Percentiles rank a stretch among this genome's conserved stretches.
Conservation (phyloP, 2,329 filamentous ascomycete species). For the Leptodontidium sp. region DNA sequence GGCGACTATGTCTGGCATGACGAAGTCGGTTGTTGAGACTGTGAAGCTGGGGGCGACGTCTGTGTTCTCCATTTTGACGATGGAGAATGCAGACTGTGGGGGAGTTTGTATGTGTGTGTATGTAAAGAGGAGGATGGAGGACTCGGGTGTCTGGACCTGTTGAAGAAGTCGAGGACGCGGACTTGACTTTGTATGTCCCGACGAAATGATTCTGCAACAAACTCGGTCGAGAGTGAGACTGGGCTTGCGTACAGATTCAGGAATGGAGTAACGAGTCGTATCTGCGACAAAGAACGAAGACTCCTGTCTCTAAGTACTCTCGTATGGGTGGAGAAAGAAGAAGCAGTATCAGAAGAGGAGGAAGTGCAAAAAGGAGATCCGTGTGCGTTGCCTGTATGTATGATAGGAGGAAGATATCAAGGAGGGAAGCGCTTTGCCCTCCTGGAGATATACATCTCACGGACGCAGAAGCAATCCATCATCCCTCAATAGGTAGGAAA, state of each 20-base stretch:
- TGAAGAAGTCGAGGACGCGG: background rate
- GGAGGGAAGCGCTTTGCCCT: slow-evolving; percentile 9
- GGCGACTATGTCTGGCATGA: slow-evolving; percentile 17
- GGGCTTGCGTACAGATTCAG: slow-evolving; percentile 2
- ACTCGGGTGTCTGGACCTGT: background rate
- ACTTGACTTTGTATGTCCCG: background rate
- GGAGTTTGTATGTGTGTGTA: background rate
- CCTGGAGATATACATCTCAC: slow-evolving; percentile 8
- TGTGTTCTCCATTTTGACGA: slow-evolving; percentile 15
- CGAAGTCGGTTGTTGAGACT: background rate
- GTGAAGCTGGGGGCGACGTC: slow-evolving; percentile 11
- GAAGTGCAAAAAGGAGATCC: background rate
- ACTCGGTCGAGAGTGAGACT: slow-evolving; percentile 11
- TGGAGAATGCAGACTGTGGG: background rate
- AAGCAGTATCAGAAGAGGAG: background rate
- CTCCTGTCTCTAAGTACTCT: slow-evolving; percentile 8
- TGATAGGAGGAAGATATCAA: background rate
- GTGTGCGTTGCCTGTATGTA: background rate
- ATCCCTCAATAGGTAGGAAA: slow-evolving; percentile 15
- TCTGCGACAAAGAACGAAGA: background rate
- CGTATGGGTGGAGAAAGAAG: background rate
- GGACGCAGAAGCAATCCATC: slow-evolving; percentile 14
- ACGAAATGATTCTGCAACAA: slow-evolving; percentile 22
- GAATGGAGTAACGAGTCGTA: slow-evolving; percentile 1
- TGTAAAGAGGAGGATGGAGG: background rate